Evolutionary conservation across 257 asterid genomes (phyloP).

Genomic region (Cordia subcordata): DNA sequence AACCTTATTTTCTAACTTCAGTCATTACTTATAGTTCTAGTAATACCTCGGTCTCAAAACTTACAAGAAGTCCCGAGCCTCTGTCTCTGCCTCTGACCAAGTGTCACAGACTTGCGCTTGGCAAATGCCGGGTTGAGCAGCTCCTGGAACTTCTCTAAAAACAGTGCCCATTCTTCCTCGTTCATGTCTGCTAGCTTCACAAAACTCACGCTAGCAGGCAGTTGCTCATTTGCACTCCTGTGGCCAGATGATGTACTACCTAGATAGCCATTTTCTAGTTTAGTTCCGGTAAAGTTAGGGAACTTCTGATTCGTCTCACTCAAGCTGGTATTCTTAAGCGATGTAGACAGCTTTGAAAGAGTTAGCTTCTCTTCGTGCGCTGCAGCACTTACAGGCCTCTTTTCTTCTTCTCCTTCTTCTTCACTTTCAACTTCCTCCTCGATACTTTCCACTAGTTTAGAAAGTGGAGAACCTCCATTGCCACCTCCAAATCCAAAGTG

Average conservation of each 20-base stretch:
- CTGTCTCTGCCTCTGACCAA: constrained; percentile 73
- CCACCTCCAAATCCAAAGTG: constrained; percentile 51
- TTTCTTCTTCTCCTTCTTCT: constrained; percentile 39
- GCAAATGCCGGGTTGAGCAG: constrained; percentile 69
- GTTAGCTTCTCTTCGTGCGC: constrained; percentile 21
- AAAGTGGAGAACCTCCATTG: constrained; percentile 51
- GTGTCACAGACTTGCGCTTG: constrained; percentile 48
- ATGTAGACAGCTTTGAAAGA: constrained; percentile 49
- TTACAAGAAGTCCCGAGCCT: constrained; percentile 99
- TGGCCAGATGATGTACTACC: constrained; percentile 65
- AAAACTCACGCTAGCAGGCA: constrained; percentile 67
- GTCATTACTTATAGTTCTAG: constrained; percentile 21
- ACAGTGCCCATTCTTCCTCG: constrained; percentile 74
- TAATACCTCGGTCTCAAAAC: constrained; percentile 62
- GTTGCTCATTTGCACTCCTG: constrained; percentile 94
- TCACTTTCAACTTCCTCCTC: constrained; percentile 72
- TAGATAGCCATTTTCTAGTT: constrained; percentile 35
- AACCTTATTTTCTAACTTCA: constrained; percentile 26
- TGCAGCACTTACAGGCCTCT: constrained; percentile 20
- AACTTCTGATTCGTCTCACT: constrained; percentile 60
- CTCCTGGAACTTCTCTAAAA: constrained; percentile 78
- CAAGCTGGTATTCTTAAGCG: constrained; percentile 47
- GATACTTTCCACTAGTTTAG: constrained; percentile 57
- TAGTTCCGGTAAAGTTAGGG: constrained; percentile 38
- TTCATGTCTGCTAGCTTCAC: constrained; percentile 89